These are phyloP conservation scores for Plasmodium inui DNA, from an alignment of 169 alveolate genomes.

Conservation along the genomic window DNA sequence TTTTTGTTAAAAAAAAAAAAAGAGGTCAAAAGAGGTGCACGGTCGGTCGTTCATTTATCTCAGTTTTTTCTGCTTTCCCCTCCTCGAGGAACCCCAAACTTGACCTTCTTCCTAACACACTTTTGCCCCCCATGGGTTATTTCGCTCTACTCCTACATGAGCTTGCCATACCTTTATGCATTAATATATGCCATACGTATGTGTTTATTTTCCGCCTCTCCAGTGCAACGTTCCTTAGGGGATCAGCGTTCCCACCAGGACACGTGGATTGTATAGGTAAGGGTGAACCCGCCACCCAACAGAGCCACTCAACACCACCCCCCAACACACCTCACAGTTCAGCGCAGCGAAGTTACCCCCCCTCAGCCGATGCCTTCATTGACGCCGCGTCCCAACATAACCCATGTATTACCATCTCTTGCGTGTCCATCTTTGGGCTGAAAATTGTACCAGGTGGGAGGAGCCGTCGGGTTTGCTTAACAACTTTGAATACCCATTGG, in stretches of 20 bases:
- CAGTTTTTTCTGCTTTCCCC: neutral
- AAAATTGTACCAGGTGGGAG: neutral
- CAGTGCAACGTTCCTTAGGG: neutral
- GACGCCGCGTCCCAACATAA: neutral
- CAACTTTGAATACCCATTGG: neutral
- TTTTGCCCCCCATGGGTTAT: neutral
- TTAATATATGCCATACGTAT: neutral
- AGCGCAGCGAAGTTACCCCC: neutral
- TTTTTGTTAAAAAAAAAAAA: too few species aligned
- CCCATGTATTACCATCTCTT: neutral
- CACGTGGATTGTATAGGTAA: neutral
- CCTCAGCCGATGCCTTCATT: neutral
- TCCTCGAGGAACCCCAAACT: neutral
- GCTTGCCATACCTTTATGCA: neutral
- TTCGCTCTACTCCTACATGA: neutral
- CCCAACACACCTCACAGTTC: neutral
- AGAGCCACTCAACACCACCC: neutral
- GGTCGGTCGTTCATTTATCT: neutral
- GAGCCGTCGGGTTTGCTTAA: neutral
- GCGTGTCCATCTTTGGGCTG: neutral
- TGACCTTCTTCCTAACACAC: neutral
- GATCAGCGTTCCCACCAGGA: neutral
- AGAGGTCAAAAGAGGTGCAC: neutral
- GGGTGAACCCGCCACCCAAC: neutral
- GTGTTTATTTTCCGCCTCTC: neutral